Evolutionary conservation across 176 grass and related monocot species (phyloP).

Genomic region (Triticum timopheevii): DNA sequence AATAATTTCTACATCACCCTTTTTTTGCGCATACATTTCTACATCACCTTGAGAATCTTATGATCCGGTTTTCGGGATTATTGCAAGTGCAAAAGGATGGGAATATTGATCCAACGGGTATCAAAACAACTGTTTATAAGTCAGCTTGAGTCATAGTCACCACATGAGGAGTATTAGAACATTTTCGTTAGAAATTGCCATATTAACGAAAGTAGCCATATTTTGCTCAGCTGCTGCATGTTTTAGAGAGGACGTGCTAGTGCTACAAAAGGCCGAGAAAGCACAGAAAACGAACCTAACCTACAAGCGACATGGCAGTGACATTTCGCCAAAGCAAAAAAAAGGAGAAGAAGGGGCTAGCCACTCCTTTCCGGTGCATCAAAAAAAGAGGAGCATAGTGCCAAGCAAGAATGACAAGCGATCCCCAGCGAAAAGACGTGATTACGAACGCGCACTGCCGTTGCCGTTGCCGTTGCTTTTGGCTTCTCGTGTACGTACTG

Average conservation of each 20-base stretch:
- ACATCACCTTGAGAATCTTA: too few species aligned
- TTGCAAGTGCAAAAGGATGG: too few species aligned
- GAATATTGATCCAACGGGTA: too few species aligned
- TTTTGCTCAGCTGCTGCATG: neutral
- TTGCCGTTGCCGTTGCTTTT: neutral
- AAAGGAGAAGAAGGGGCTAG: neutral
- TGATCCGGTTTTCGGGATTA: too few species aligned
- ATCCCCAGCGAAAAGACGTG: neutral
- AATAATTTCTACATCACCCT: too few species aligned
- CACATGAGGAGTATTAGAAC: neutral
- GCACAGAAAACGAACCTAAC: too few species aligned
- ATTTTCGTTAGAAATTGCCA: neutral
- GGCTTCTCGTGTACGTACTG: neutral
- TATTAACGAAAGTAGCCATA: neutral
- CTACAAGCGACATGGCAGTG: neutral
- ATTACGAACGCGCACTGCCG: neutral
- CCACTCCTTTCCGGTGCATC: conserved; percentile 1
- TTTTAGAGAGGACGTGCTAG: neutral
- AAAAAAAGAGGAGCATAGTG: neutral
- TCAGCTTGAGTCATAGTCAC: too few species aligned
- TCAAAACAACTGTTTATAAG: too few species aligned
- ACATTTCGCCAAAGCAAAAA: neutral
- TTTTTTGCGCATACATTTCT: too few species aligned
- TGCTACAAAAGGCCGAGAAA: neutral
- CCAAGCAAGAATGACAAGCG: neutral